Evolutionary conservation across 1,284 basidiomycete genomes (phyloP).

Genomic region (Rhodofomes roseus): DNA sequence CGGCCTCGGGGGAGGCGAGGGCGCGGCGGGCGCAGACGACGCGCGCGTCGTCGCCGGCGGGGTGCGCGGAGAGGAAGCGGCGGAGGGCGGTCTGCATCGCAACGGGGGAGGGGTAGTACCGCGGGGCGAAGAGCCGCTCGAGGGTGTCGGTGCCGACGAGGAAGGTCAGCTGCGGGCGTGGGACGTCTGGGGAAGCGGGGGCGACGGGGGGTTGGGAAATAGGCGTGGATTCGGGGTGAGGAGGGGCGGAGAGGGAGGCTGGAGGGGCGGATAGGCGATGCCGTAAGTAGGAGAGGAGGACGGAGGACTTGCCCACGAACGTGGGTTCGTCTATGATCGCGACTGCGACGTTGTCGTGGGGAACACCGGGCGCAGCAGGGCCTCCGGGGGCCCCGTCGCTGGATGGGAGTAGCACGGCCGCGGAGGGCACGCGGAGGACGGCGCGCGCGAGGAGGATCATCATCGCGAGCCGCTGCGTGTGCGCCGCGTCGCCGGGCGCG

Average conservation of each 20-base stretch:
- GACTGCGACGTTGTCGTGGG: constrained; percentile 61
- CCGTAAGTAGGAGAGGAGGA: constrained; percentile 52
- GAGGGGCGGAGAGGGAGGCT: constrained; percentile 3
- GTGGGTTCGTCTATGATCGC: constrained; percentile 86
- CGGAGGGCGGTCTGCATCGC: constrained; percentile 54
- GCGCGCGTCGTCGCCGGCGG: constrained; percentile 55
- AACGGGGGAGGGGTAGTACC: constrained; percentile 66
- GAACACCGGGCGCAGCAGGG: neutral
- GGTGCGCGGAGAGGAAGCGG: constrained; percentile 51
- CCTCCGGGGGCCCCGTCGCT: neutral
- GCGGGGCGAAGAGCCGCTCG: constrained; percentile 75
- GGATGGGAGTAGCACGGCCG: neutral
- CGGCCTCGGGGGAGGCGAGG: constrained; percentile 9
- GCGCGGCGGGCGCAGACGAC: constrained; percentile 71
- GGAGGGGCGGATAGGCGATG: constrained; percentile 29
- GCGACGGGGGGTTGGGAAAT: neutral
- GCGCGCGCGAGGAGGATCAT: constrained; percentile 65
- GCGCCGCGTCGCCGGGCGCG: constrained; percentile 69
- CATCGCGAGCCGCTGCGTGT: constrained; percentile 78
- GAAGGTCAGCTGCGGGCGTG: constrained; percentile 15
- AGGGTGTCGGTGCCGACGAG: constrained; percentile 85
- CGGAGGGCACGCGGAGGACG: constrained; percentile 25
- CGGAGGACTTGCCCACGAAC: constrained; percentile 80
- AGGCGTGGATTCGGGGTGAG: neutral
- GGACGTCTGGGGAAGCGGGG: neutral